phyloP scores from a whole-genome alignment of 75 land plant genomes.

The Sequoia sempervirens region DNA sequence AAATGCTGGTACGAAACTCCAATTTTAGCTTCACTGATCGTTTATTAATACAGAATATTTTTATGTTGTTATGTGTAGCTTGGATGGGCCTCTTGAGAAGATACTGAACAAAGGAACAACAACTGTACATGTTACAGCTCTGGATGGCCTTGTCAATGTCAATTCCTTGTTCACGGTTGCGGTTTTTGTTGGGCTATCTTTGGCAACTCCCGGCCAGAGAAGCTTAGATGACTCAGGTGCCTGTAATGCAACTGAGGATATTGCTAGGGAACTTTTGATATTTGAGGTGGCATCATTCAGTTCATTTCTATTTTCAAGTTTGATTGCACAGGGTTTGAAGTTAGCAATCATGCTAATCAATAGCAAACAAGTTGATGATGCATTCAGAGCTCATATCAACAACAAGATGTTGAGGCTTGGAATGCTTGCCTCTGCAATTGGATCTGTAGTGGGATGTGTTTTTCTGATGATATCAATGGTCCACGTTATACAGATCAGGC shows the following conservation, averaged over 20 bases:
- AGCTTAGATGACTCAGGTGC: constrained; percentile 31
- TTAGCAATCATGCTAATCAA: constrained; percentile 75
- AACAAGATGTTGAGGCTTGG: constrained; percentile 59
- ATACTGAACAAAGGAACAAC: constrained; percentile 19
- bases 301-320: constrained; percentile 89
- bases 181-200: constrained; percentile 86
- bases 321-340: constrained; percentile 92
- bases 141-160: constrained; percentile 74
- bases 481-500: constrained; percentile 68
- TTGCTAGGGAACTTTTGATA: constrained; percentile 51
- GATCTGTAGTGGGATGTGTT: constrained; percentile 75
- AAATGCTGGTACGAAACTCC: background rate
- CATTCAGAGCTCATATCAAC: constrained; percentile 51
- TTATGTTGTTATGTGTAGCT: background rate
- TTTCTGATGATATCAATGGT: constrained; percentile 84
- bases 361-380: constrained; percentile 55
- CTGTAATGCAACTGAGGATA: constrained; percentile 49
- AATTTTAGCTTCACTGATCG: background rate
- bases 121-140: constrained; percentile 66
- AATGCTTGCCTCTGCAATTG: constrained; percentile 75
- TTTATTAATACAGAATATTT: background rate
- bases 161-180: constrained; percentile 93
- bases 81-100: no score
- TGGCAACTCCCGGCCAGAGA: constrained; percentile 48
- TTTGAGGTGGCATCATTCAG: constrained; percentile 89